phyloP scores from a whole-genome alignment of 2,329 filamentous ascomycete genomes.

The Clonostachys rosea region DNA sequence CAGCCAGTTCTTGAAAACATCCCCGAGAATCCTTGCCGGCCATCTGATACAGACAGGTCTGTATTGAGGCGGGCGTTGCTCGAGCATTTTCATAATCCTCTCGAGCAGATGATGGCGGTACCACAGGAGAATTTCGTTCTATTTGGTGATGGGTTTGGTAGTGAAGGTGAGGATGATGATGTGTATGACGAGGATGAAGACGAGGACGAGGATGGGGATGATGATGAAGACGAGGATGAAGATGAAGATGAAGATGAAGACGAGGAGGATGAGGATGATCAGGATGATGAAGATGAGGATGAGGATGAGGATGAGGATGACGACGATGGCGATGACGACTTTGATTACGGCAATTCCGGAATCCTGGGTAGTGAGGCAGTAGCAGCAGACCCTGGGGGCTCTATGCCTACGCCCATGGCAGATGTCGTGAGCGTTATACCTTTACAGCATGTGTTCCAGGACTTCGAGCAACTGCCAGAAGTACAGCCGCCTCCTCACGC shows the following conservation, averaged over 20 bases:
- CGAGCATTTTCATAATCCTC: no score
- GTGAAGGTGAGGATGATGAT: conserved; percentile 9
- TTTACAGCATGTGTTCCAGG: no score
- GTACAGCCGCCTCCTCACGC: no score
- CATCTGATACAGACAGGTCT: not conserved
- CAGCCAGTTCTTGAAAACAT: conserved; percentile 13
- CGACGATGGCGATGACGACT: not conserved
- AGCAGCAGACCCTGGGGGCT: no score
- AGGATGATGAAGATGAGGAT: not conserved
- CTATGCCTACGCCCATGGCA: no score
- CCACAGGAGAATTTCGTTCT: no score
- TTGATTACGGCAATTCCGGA: not conserved
- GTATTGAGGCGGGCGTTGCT: no score
- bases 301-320: not conserved
- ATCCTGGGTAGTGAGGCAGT: no score
- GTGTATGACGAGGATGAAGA: conserved; percentile 8
- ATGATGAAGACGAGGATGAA: not conserved
- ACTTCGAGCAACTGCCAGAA: no score
- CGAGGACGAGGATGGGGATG: conserved; percentile 6
- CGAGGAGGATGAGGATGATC: not conserved
- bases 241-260: not conserved
- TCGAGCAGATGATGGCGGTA: no score
- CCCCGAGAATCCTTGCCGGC: conserved; percentile 21
- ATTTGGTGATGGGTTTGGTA: conserved; percentile 3
- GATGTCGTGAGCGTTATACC: no score